phyloP scores from a whole-genome alignment of 495 filamentous ascomycete species.

The Talaromyces liani region DNA sequence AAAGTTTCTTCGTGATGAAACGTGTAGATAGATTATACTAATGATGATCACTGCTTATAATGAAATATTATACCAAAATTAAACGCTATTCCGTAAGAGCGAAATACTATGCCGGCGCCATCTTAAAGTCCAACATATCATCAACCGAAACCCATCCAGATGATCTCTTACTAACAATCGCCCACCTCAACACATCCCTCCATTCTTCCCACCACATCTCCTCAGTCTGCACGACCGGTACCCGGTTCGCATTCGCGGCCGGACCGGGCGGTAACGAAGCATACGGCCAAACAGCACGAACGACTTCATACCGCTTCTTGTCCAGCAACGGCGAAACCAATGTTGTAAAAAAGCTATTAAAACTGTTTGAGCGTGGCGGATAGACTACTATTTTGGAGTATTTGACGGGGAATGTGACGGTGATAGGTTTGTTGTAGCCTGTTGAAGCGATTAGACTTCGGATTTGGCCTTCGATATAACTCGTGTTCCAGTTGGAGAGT shows the following conservation, averaged over 20 bases:
- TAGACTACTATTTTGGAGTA: slow-evolving; percentile 40
- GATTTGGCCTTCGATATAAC: slow-evolving; percentile 45
- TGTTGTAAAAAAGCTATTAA: slow-evolving; percentile 24
- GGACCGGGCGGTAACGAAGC: slow-evolving; percentile 11
- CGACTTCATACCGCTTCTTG: slow-evolving; percentile 41
- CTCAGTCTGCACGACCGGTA: slow-evolving; percentile 41
- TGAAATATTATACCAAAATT: not conserved
- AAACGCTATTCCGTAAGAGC: not conserved
- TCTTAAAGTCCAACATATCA: slow-evolving; percentile 35
- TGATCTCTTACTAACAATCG: slow-evolving; percentile 31
- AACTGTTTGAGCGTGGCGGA: slow-evolving; percentile 20
- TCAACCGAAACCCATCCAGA: slow-evolving; percentile 44
- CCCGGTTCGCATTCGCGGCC: slow-evolving; percentile 2
- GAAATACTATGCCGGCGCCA: not conserved
- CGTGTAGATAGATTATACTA: not conserved
- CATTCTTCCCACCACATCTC: slow-evolving; percentile 48
- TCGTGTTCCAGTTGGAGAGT: slow-evolving; percentile 42
- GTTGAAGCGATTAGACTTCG: slow-evolving; percentile 36
- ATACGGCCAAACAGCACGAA: slow-evolving; percentile 35
- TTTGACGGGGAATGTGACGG: slow-evolving; percentile 42
- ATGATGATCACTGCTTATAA: not conserved
- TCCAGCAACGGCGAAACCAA: slow-evolving; percentile 27
- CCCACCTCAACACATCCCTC: slow-evolving; percentile 34
- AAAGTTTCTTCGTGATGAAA: slow-evolving; percentile 53
- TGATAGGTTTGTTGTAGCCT: slow-evolving; percentile 40